These are phyloP conservation scores for Solanum hybrid DNA, from an alignment of 305 asterid genomes.

Conservation along the genomic window DNA sequence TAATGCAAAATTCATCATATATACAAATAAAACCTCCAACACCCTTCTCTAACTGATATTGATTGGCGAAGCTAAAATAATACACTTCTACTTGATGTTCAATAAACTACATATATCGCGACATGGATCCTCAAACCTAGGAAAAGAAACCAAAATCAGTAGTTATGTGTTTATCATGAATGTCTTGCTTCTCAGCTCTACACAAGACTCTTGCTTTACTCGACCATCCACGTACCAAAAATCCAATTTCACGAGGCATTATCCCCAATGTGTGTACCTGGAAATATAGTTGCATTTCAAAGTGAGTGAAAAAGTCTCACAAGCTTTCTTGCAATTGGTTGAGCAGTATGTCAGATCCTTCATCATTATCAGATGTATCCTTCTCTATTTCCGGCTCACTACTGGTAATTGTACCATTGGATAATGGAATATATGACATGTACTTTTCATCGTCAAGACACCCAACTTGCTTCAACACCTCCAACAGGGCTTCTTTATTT, in stretches of 20 bases:
- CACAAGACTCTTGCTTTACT: neutral
- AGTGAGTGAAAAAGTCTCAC: conserved; percentile 20
- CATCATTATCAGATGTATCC: conserved; percentile 23
- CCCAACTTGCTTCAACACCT: conserved; percentile 42
- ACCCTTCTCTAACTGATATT: neutral
- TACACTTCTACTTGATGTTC: neutral
- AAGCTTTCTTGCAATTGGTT: conserved; percentile 51
- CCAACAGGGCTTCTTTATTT: conserved; percentile 43
- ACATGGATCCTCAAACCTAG: neutral
- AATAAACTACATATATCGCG: neutral
- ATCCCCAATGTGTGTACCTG: neutral
- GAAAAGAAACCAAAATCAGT: neutral
- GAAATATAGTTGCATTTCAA: neutral
- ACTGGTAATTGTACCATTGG: conserved; percentile 9
- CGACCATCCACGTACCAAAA: neutral
- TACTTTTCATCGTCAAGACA: conserved; percentile 45
- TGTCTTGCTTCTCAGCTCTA: neutral
- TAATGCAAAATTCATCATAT: neutral
- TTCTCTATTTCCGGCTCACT: conserved; percentile 6
- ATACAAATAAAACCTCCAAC: neutral
- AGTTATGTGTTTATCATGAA: neutral
- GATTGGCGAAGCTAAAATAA: neutral
- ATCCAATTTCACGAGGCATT: neutral
- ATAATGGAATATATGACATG: conserved; percentile 31
- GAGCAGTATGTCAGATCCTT: conserved; percentile 26